Evolutionary conservation across 1,284 basidiomycete species (phyloP).

Genomic region (Trametes polyzona): DNA sequence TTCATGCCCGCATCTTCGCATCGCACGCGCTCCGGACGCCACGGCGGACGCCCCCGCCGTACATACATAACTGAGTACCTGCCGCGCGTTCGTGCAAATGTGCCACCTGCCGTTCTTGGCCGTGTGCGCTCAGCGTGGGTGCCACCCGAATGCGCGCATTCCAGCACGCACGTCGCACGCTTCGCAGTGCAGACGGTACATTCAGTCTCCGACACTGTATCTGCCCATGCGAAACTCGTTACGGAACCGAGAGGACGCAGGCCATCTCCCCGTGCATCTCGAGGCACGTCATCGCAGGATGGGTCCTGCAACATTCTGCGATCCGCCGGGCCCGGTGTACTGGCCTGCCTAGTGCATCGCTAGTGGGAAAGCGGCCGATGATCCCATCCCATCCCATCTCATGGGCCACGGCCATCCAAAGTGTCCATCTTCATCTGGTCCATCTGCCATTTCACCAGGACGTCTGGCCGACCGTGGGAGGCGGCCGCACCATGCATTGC

Average conservation of each 20-base stretch:
- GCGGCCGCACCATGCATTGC: neutral
- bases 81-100: neutral
- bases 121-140: neutral
- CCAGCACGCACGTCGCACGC: no score
- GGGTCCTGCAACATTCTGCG: neutral
- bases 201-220: neutral
- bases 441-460: no score
- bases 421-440: no score
- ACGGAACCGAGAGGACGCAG: neutral
- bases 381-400: neutral
- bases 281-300: neutral
- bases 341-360: neutral
- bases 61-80: no score
- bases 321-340: neutral
- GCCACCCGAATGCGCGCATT: neutral
- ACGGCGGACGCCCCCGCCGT: neutral
- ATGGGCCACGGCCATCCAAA: no score
- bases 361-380: no score
- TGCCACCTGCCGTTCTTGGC: neutral
- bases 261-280: neutral
- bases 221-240: neutral
- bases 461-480: no score
- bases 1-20: slow-evolving; percentile 1
- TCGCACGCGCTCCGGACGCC: slow-evolving; percentile 5
- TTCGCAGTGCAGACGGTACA: no score